These are phyloP conservation scores for Rutidosis leptorrhynchoides DNA, from an alignment of 129 eudicot species.

Conservation along the genomic window DNA sequence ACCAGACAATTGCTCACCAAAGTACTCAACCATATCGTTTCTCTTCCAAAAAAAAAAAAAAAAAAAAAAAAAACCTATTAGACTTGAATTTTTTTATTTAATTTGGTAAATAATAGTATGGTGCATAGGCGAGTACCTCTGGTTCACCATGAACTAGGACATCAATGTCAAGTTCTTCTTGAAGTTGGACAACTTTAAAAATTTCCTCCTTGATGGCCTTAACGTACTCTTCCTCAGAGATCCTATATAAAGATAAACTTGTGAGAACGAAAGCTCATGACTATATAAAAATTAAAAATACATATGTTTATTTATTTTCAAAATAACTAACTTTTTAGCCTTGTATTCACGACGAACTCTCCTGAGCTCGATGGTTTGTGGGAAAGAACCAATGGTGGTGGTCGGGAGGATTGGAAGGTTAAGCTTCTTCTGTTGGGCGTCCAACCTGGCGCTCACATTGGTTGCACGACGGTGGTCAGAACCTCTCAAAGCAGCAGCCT, in stretches of 20 bases:
- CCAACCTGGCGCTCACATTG: no score
- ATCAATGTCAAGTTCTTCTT: conserved; percentile 93
- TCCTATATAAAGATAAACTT: conserved; percentile 35
- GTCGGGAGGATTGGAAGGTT: no score
- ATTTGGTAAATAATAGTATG: not conserved
- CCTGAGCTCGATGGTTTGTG: no score
- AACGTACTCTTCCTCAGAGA: conserved; percentile 81
- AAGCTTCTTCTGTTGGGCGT: no score
- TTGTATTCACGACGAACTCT: no score
- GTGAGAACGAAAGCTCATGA: conserved; percentile 7
- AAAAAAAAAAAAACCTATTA: not conserved
- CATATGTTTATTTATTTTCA: not conserved
- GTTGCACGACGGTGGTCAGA: no score
- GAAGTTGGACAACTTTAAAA: conserved; percentile 80
- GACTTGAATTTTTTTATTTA: not conserved
- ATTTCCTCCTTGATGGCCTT: conserved; percentile 81
- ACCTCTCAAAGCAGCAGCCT: no score
- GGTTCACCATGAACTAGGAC: conserved; percentile 96
- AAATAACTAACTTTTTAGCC: conserved; percentile 73
- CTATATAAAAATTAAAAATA: not conserved
- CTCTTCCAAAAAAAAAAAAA: conserved; percentile 46
- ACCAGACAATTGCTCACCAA: conserved; percentile 94
- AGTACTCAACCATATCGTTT: conserved; percentile 97
- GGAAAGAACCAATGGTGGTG: no score
- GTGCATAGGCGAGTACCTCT: conserved; percentile 48